Base-by-base conservation (phyloP, 768 basidiomycete species). In the Coprinellus micaceus region DNA sequence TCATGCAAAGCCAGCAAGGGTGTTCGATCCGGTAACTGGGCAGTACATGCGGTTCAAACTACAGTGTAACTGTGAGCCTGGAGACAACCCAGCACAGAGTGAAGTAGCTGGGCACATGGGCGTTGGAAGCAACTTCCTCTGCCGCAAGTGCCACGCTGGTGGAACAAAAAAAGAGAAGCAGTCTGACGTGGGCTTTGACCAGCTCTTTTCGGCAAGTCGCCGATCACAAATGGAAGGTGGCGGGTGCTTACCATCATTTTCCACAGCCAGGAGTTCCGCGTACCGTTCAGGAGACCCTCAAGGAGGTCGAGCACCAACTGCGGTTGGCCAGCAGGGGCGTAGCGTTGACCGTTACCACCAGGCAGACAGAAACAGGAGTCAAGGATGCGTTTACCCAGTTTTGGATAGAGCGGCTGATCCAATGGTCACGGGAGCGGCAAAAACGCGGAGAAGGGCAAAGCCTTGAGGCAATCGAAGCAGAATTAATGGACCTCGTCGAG, bases 11-110 rank as follows among this genome's bases (percentile, higher is more conserved):
- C 74, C 73, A 0, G 57, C 78, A 0, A 51, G 62, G 25, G 67
- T 74, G 1, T 67, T 58, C 47, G 68, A 76, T 56, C 67, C 65
- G 1, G 46, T 46, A 0, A 59, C 63, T 0, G 61, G 68, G 0
- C 46, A 63, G 11, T 53, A 66, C 12, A 64, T 68, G 11, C 46
- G 63, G 0, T 52, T 74, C 43, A 69, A 62, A 26, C 45, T 74
- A 39, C 57, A 64, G 41, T 61, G 53, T 0, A 63, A 72, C 21
- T 73, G 69, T 36, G 54, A 60, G 0, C 71, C 70, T 0, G 74
- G 69, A 0, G 74, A 78, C 52, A 78, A 78, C 57, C 77, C 74
- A 0, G 63, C 72, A 37, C 74, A 76, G 56, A 70, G 72, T 48
- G 71, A 76, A 57, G 57, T 61, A 1, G 69, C 65, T 3, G 67